phyloP scores from a whole-genome alignment of 805 yeast species.

The Candida hispaniensis region DNA sequence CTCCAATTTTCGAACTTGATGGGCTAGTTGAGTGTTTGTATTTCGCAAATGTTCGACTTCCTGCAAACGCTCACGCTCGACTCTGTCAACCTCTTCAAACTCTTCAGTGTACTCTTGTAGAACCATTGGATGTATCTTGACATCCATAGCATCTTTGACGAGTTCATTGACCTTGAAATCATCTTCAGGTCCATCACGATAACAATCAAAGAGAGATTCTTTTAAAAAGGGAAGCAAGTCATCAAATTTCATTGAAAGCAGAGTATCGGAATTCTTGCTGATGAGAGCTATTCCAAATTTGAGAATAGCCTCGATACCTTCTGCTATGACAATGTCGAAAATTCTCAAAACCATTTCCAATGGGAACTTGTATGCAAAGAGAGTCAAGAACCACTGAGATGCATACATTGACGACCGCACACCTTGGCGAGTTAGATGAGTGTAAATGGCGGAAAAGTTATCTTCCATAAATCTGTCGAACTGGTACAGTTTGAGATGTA shows the following conservation, averaged over 20 bases:
- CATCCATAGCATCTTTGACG: slow-evolving; percentile 66
- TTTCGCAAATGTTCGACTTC: slow-evolving; percentile 50
- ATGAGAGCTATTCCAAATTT: slow-evolving; percentile 77
- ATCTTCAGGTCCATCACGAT: slow-evolving; percentile 35
- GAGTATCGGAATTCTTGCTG: slow-evolving; percentile 49
- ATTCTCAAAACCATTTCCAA: slow-evolving; percentile 77
- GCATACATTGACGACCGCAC: slow-evolving; percentile 92
- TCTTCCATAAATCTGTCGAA: slow-evolving; percentile 83
- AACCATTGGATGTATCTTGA: slow-evolving; percentile 62
- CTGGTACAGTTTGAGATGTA: slow-evolving; percentile 74
- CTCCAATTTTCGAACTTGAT: slow-evolving; percentile 65
- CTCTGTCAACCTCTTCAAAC: slow-evolving; percentile 57
- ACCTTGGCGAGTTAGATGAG: slow-evolving; percentile 77
- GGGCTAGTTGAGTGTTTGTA: slow-evolving; percentile 60
- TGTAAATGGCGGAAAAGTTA: slow-evolving; percentile 54
- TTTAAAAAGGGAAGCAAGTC: slow-evolving; percentile 65
- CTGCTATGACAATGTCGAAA: slow-evolving; percentile 78
- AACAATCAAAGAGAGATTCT: slow-evolving; percentile 64
- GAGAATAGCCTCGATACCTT: slow-evolving; percentile 79
- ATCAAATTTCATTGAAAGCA: slow-evolving; percentile 63
- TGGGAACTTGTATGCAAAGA: slow-evolving; percentile 93
- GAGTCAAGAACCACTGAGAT: slow-evolving; percentile 92
- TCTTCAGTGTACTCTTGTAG: slow-evolving; percentile 63
- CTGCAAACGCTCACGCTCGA: slow-evolving; percentile 53
- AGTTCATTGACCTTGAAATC: slow-evolving; percentile 59